phyloP scores from a whole-genome alignment of 306 rosid species.

The Potentilla sterilis region DNA sequence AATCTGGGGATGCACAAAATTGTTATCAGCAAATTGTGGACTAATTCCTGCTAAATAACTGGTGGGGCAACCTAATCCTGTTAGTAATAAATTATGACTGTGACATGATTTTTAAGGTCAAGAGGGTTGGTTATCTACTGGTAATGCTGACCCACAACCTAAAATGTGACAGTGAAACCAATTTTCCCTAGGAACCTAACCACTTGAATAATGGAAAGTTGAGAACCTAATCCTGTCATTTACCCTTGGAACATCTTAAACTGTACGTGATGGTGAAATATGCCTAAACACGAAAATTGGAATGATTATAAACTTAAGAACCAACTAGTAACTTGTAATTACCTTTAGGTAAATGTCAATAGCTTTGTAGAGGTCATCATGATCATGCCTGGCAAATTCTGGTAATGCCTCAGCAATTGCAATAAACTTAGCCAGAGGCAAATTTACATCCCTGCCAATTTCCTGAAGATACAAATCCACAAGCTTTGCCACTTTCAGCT shows the following conservation, averaged over 20 bases:
- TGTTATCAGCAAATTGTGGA: constrained; percentile 10
- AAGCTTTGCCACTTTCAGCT: constrained; percentile 83
- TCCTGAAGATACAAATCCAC: constrained; percentile 88
- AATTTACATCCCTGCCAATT: constrained; percentile 72
- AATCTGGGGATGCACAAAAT: constrained; percentile 8
- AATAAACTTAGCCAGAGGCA: constrained; percentile 69
- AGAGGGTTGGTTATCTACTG: constrained; percentile 81
- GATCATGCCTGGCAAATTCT: constrained; percentile 88
- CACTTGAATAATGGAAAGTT: constrained; percentile 22
- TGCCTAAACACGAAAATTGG: constrained; percentile 8
- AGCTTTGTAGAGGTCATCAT: constrained; percentile 94
- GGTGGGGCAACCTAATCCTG: constrained; percentile 64
- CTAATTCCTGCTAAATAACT: constrained; percentile 26
- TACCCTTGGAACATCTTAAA: not conserved
- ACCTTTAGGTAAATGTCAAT: constrained; percentile 95
- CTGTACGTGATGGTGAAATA: constrained; percentile 34
- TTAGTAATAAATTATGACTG: constrained; percentile 40
- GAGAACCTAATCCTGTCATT: constrained; percentile 14
- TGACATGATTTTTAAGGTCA: constrained; percentile 88
- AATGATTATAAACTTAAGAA: constrained; percentile 23
- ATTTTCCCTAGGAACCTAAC: constrained; percentile 14
- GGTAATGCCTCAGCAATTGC: constrained; percentile 79
- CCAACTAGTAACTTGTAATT: constrained; percentile 17
- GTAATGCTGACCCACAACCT: constrained; percentile 52
- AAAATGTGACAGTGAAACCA: constrained; percentile 42